phyloP scores from a whole-genome alignment of 257 asterid genomes.

The Primulina tabacum region DNA sequence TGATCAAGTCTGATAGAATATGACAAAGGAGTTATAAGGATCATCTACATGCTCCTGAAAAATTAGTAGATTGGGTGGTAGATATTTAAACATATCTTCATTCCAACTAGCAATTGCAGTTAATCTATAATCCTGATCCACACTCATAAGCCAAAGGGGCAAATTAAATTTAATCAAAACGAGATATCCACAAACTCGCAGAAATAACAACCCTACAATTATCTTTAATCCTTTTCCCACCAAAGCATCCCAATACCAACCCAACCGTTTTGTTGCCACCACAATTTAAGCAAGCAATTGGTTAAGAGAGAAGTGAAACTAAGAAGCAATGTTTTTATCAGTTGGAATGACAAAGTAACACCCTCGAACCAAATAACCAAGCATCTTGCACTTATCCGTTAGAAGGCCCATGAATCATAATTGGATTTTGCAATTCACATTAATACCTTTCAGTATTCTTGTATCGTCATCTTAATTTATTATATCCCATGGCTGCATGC shows the following conservation, averaged over 20 bases:
- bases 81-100: constrained; percentile 9
- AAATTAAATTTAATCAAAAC: background rate
- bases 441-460: background rate
- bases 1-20: background rate
- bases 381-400: background rate
- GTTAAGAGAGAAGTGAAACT: background rate
- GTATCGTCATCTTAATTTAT: background rate
- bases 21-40: background rate
- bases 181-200: background rate
- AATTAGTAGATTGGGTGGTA: background rate
- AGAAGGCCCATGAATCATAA: background rate
- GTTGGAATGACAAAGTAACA: background rate
- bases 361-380: background rate
- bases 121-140: background rate
- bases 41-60: background rate
- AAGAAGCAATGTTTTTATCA: too few species aligned
- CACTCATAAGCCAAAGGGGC: background rate
- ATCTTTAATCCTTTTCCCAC: background rate
- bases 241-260: background rate
- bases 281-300: too few species aligned
- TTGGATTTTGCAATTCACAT: background rate
- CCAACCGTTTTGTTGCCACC: background rate
- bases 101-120: background rate
- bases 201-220: background rate
- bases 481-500: background rate